Percentiles rank a stretch among this genome's conserved stretches.
phyloP scores from a whole-genome alignment of 2,329 filamentous ascomycete species.

The Trichoderma koningiopsis region DNA sequence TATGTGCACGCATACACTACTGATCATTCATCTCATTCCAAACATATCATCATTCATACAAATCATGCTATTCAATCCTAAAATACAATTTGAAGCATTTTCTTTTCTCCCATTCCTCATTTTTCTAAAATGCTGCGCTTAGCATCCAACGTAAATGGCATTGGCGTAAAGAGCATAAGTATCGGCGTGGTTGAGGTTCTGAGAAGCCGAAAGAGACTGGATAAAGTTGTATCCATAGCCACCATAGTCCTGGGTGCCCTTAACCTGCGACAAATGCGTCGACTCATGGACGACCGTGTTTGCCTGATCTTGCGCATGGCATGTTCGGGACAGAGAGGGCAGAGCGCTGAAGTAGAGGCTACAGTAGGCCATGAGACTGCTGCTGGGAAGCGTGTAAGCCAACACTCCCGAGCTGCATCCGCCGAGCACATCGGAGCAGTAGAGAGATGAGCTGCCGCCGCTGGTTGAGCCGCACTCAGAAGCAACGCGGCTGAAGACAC shows the following conservation, averaged over 20 bases:
- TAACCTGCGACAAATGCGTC: conserved; percentile 60
- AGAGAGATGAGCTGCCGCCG: conserved; percentile 53
- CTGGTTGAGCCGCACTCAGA: conserved; percentile 56
- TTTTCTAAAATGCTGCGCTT: conserved; percentile 14
- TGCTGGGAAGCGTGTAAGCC: conserved; percentile 61
- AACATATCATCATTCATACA: not conserved
- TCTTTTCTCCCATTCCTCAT: not conserved
- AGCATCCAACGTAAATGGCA: conserved; percentile 45
- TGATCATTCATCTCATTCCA: not conserved
- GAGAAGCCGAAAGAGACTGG: conserved; percentile 45
- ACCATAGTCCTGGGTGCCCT: conserved; percentile 60
- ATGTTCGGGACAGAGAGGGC: conserved; percentile 50
- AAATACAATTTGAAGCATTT: not conserved
- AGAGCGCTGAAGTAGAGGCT: conserved; percentile 59
- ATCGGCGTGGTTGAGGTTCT: conserved; percentile 67
- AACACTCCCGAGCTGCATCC: conserved; percentile 56
- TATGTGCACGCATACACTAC: not conserved
- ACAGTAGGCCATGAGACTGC: conserved; percentile 63
- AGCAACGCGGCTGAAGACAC: conserved; percentile 54
- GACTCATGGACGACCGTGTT: conserved; percentile 67
- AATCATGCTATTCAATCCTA: not conserved
- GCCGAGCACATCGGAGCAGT: conserved; percentile 60
- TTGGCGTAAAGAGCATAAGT: conserved; percentile 50
- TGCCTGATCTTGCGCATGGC: conserved; percentile 67
- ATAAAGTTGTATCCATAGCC: conserved; percentile 61